Evolutionary conservation across 2,329 filamentous ascomycete species (phyloP).

Genomic region (Colletotrichum paranaense): DNA sequence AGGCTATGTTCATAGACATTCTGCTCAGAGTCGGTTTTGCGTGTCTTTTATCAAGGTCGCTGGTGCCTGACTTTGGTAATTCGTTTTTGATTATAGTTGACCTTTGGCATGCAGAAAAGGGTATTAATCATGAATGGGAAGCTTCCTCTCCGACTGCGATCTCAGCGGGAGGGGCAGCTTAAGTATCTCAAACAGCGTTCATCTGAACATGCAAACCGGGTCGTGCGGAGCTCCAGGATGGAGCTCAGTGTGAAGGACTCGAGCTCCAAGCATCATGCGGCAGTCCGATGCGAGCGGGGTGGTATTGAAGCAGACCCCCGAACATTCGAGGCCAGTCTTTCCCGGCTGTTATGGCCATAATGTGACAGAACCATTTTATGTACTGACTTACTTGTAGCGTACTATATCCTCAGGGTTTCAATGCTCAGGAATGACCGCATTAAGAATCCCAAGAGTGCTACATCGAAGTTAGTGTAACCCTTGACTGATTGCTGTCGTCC

Average conservation of each 20-base stretch:
- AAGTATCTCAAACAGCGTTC: conserved; percentile 17
- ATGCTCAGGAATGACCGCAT: background rate
- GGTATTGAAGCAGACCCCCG: background rate
- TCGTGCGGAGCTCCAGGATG: conserved; percentile 13
- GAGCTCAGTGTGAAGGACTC: background rate
- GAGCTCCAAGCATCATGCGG: conserved; percentile 11
- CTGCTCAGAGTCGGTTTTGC: background rate
- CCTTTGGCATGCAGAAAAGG: background rate
- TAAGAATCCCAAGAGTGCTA: background rate
- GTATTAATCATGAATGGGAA: background rate
- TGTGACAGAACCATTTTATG: no score
- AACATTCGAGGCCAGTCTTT: background rate
- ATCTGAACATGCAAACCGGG: conserved; percentile 4
- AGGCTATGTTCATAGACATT: background rate
- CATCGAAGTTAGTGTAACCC: background rate
- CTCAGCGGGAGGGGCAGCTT: background rate
- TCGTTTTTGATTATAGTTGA: no score
- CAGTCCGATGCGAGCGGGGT: conserved; percentile 27
- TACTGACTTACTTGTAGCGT: no score
- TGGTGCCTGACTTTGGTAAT: background rate
- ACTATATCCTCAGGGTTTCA: background rate
- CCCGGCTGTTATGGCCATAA: no score
- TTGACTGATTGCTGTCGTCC: background rate
- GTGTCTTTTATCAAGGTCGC: background rate
- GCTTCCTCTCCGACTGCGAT: background rate